phyloP scores from a whole-genome alignment of 257 asterid genomes.

The Henckelia pumila region DNA sequence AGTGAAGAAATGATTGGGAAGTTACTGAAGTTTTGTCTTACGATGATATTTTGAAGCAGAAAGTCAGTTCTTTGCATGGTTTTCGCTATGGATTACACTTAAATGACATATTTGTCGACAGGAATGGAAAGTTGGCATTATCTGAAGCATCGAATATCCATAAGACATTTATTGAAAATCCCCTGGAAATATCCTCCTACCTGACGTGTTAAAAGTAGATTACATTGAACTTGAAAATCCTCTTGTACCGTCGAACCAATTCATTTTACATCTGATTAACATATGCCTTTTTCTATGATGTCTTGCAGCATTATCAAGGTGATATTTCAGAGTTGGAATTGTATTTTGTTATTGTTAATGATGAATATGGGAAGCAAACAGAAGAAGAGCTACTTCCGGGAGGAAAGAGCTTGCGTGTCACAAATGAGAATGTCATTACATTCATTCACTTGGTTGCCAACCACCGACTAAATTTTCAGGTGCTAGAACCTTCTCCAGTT shows the following conservation, averaged over 20 bases:
- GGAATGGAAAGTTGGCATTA: slow-evolving; percentile 3
- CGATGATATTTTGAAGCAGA: background rate
- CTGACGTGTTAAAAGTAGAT: slow-evolving; percentile 1
- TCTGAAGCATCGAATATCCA: background rate
- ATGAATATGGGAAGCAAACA: slow-evolving; percentile 93
- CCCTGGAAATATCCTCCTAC: background rate
- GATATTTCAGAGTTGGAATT: slow-evolving; percentile 76
- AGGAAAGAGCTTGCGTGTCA: slow-evolving; percentile 76
- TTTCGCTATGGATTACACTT: too few species aligned
- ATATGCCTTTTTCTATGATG: slow-evolving; percentile 27
- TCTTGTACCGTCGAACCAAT: slow-evolving; percentile 17
- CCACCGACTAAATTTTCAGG: slow-evolving; percentile 94
- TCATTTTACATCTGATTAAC: slow-evolving; percentile 4
- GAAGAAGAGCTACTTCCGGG: slow-evolving; percentile 93
- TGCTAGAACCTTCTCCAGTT: slow-evolving; percentile 19
- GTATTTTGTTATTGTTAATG: slow-evolving; percentile 83
- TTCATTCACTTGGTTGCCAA: slow-evolving; percentile 94
- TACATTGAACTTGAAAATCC: slow-evolving; percentile 4
- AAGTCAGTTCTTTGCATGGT: slow-evolving; percentile 12
- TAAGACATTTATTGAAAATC: background rate
- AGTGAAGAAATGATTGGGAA: slow-evolving; percentile 1
- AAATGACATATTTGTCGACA: slow-evolving; percentile 11
- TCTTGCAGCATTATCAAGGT: slow-evolving; percentile 73
- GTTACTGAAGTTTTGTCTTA: slow-evolving; percentile 19
- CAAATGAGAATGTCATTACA: slow-evolving; percentile 87